Base-by-base conservation (phyloP, 2,329 filamentous ascomycete species). In the Venturia effusa region DNA sequence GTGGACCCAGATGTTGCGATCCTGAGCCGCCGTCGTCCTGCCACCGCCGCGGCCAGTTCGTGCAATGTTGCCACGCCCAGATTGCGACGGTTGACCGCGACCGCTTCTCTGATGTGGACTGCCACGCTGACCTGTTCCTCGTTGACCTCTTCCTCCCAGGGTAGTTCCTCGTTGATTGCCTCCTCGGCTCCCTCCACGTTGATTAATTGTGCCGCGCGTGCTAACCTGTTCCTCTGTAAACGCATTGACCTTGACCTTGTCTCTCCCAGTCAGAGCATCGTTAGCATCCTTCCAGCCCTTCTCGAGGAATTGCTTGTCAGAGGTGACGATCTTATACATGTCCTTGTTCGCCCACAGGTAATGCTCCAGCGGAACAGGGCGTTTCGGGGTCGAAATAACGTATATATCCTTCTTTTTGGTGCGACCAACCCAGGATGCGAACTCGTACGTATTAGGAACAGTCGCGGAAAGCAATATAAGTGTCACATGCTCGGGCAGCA, bases 321-420 rank as follows among this genome's bases (percentile, higher is more conserved):
- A 84, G 70, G 95, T 90, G 17, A 99, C 94, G 70, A 99, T 97
- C 75, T 96, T 97, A 78, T 92, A 83, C 72, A 96, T 94, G 43
- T 87, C 85, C 74, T 97, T 97, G 65, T 88, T 89, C 4, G 92
- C 92, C 94, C 94, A 99, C 0, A 99, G 81, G 70, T 93, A 99
- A 74, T 99, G 94, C 70, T 99, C 94, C 1, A 99, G 79, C 0
- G 94, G 94, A 0, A 99, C 91, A 0, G 94, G 94, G 65, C 94
- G 85, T 75, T 99, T 99, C 0, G 92, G 88, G 0, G 94, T 99
- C 0, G 94, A 97, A 64, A 99, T 99, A 69, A 99, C 94, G 73
- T 97, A 99, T 40, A 99, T 97, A 71, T 99, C 90, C 76, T 97
- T 97, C 77, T 96, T 93, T 78, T 99, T 99, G 0, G 94, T 99